Evolutionary conservation across 148 eudicot genomes (phyloP).

Genomic region (Fallopia convolvulus): DNA sequence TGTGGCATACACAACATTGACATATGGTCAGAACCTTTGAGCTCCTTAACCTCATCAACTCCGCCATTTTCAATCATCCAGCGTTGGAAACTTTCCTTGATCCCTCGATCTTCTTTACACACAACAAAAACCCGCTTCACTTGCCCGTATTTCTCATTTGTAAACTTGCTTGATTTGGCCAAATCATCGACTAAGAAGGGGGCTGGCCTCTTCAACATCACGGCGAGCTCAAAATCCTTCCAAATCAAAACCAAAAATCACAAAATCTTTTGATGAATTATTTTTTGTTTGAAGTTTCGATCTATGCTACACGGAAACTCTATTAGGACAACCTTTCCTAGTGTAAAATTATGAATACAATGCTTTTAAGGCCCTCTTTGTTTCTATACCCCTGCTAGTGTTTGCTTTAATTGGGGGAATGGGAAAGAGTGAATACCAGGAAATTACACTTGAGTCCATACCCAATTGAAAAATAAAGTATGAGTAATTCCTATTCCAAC

Average conservation of each 20-base stretch:
- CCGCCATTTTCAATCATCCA: constrained; percentile 34
- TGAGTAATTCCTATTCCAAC: too few species aligned
- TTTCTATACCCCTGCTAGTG: too few species aligned
- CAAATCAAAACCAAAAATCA: neutral
- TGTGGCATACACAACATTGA: constrained; percentile 37
- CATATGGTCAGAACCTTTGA: constrained; percentile 42
- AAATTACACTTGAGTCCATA: too few species aligned
- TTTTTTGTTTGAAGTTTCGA: neutral
- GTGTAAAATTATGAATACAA: too few species aligned
- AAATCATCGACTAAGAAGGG: constrained; percentile 20
- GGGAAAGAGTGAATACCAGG: too few species aligned
- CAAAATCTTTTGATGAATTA: neutral
- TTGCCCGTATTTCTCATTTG: constrained; percentile 31
- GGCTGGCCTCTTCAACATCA: constrained; percentile 30
- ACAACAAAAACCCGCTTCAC: constrained; percentile 30
- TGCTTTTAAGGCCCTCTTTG: too few species aligned
- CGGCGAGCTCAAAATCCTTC: constrained; percentile 40
- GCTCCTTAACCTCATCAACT: constrained; percentile 30
- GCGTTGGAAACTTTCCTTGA: constrained; percentile 17
- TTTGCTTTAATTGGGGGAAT: too few species aligned
- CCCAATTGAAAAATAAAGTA: too few species aligned
- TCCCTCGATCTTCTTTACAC: constrained; percentile 25
- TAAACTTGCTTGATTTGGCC: constrained; percentile 18
- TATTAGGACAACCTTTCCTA: neutral
- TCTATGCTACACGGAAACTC: neutral